Percentiles rank a stretch among this genome's conserved stretches.
Conservation (phyloP, 192 early-diverging fungal genomes). For the Umbelopsis sp. region DNA sequence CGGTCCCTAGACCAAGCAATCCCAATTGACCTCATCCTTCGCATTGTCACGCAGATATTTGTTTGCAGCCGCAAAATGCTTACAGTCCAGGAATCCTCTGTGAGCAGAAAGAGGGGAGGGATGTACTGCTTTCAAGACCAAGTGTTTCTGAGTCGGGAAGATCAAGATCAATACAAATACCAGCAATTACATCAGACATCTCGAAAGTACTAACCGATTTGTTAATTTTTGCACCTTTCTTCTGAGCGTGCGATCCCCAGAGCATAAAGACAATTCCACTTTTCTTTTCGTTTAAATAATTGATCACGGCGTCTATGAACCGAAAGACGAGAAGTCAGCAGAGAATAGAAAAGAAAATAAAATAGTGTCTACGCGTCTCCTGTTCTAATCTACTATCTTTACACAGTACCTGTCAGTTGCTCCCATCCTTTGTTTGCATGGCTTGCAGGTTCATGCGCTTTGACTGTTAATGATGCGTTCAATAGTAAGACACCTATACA, state of each 20-base stretch:
- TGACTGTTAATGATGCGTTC: conserved; percentile 88
- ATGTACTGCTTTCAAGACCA: conserved; percentile 85
- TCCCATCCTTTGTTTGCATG: conserved; percentile 88
- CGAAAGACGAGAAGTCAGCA: background rate
- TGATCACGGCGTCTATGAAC: conserved; percentile 70
- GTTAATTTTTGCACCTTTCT: conserved; percentile 77
- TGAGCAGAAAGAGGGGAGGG: conserved; percentile 88
- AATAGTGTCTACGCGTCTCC: no score
- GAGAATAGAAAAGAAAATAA: no score
- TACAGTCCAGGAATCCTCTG: conserved; percentile 85
- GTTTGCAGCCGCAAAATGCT: conserved; percentile 89
- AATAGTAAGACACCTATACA: conserved; percentile 70
- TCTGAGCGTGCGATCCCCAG: conserved; percentile 90
- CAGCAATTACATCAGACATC: background rate
- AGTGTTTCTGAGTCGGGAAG: conserved; percentile 63
- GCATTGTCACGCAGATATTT: conserved; percentile 70
- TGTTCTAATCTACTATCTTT: no score
- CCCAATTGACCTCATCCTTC: conserved; percentile 69
- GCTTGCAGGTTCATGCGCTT: conserved; percentile 73
- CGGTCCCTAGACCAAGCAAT: conserved; percentile 33
- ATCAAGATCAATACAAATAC: background rate
- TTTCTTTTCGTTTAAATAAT: conserved; percentile 63
- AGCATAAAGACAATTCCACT: conserved; percentile 86
- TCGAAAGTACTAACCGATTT: conserved; percentile 30
- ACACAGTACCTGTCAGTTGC: conserved; percentile 62